These are phyloP conservation scores for Cymbidium sinense DNA, from an alignment of 106 monocot genomes.

Conservation along the genomic window DNA sequence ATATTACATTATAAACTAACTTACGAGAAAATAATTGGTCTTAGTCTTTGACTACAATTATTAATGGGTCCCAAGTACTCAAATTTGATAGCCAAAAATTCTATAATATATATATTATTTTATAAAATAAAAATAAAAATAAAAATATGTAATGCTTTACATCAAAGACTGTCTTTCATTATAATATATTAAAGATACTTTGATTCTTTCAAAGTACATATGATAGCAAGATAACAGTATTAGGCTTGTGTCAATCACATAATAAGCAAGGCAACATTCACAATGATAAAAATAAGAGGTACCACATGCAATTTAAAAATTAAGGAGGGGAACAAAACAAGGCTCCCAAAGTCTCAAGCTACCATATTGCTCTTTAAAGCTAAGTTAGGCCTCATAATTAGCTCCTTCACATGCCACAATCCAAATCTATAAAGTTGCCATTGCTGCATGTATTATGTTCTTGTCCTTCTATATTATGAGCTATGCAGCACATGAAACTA, in stretches of 20 bases:
- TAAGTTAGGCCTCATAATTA: not conserved
- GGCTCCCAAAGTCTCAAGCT: not conserved
- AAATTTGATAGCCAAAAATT: too few relatives aligned
- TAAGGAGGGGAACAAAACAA: not conserved
- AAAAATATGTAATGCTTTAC: not conserved
- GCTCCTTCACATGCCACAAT: not conserved
- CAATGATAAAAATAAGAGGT: not conserved
- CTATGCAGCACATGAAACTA: not conserved
- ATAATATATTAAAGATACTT: not conserved
- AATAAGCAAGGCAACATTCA: not conserved
- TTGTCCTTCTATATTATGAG: not conserved
- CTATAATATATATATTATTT: too few relatives aligned
- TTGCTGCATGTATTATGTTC: not conserved
- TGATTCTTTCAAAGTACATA: not conserved
- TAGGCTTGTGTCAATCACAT: constrained; percentile 2
- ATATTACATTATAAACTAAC: too few relatives aligned
- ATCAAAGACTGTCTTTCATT: not conserved
- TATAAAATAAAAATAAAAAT: not conserved
- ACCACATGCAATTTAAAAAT: not conserved
- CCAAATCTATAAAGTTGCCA: not conserved
- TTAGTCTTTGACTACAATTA: not conserved
- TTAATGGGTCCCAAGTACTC: not conserved
- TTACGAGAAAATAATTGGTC: too few relatives aligned
- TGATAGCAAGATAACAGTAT: not conserved
- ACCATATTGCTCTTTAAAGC: not conserved